Percentiles rank a stretch among this genome's conserved stretches.
phyloP scores from a whole-genome alignment of 148 eudicot species.

The Drosera capensis region DNA sequence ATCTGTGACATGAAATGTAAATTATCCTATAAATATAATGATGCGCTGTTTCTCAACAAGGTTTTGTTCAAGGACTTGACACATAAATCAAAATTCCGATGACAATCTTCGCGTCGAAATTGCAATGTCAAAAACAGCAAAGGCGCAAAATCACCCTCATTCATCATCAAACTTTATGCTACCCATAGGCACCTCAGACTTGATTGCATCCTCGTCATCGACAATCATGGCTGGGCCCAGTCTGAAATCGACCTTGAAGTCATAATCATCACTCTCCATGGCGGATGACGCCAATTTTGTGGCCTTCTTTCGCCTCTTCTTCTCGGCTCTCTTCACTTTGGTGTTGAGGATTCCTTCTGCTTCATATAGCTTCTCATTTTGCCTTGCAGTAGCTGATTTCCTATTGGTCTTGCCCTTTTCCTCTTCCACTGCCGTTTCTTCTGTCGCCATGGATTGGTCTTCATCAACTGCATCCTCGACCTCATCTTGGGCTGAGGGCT shows the following conservation, averaged over 20 bases:
- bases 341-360: constrained; percentile 80
- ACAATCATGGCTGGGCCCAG: constrained; percentile 34
- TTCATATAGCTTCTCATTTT: constrained; percentile 59
- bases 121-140: too few relatives aligned
- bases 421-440: constrained; percentile 38
- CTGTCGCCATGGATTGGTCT: constrained; percentile 46
- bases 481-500: constrained; percentile 10
- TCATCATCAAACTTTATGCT: constrained; percentile 25
- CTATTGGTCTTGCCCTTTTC: constrained; percentile 18
- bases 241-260: constrained; percentile 70
- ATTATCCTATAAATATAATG: too few relatives aligned
- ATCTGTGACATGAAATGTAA: too few relatives aligned
- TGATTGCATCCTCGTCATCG: constrained; percentile 31
- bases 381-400: constrained; percentile 33
- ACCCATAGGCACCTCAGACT: constrained; percentile 42
- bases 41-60: too few relatives aligned
- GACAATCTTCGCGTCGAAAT: too few relatives aligned
- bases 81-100: too few relatives aligned
- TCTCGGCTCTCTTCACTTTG: constrained; percentile 53
- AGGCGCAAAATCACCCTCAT: too few relatives aligned
- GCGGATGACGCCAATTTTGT: constrained; percentile 25
- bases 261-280: constrained; percentile 45
- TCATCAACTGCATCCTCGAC: constrained; percentile 12
- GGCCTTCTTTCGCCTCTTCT: constrained; percentile 57
- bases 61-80: too few relatives aligned